These are phyloP conservation scores for Cytospora chrysosperma DNA, from an alignment of 2,329 filamentous ascomycete genomes.

Conservation along the genomic window DNA sequence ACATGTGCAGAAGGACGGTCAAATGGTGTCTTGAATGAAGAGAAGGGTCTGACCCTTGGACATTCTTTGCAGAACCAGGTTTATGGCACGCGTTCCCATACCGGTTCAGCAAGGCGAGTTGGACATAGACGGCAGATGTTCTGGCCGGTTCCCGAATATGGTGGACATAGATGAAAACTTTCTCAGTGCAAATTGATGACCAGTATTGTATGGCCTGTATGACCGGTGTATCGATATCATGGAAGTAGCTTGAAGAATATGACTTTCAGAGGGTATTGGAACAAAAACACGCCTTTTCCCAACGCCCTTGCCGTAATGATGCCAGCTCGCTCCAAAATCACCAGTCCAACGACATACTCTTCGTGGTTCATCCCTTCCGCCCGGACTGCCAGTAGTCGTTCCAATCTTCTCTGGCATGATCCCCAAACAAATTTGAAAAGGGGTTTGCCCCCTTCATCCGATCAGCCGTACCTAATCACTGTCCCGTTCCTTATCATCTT, in stretches of 20 bases:
- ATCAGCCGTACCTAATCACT: neutral
- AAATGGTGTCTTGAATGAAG: neutral
- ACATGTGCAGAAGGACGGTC: neutral
- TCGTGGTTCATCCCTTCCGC: neutral
- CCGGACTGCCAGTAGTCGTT: neutral
- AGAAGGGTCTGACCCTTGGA: neutral
- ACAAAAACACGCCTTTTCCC: neutral
- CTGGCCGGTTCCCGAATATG: neutral
- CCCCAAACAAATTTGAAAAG: neutral
- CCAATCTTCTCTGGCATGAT: neutral
- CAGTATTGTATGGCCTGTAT: neutral
- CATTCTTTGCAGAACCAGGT: neutral
- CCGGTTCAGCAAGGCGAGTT: neutral
- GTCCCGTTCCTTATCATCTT: neutral
- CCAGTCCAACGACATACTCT: neutral
- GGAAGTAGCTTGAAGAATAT: neutral
- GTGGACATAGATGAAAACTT: neutral
- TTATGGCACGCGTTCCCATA: neutral
- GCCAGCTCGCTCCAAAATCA: neutral
- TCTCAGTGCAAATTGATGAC: neutral
- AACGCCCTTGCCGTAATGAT: neutral
- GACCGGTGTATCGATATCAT: neutral
- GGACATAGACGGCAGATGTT: neutral
- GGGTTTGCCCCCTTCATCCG: neutral
- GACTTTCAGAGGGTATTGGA: constrained; percentile 8